Percentiles rank a stretch among this genome's conserved stretches.
Evolutionary conservation across 345 rosid genomes (phyloP).

Genomic region (Boechera retrofracta): DNA sequence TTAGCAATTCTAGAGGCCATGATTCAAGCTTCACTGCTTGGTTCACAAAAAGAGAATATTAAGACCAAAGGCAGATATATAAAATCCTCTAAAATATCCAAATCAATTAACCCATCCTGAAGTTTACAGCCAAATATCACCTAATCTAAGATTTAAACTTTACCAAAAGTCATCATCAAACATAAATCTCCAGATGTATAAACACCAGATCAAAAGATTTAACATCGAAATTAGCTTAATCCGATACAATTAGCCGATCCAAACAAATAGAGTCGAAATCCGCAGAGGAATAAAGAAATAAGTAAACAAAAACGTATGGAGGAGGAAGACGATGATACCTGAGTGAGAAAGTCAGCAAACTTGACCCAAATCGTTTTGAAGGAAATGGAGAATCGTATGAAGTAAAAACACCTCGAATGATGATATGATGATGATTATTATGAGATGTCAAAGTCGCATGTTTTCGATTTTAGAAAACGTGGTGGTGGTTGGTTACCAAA

Average conservation of each 20-base stretch:
- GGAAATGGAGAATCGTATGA: constrained; percentile 21
- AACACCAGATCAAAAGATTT: constrained; percentile 6
- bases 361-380: constrained; percentile 15
- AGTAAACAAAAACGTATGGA: neutral
- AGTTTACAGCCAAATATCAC: neutral
- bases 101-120: neutral
- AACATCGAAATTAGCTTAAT: neutral
- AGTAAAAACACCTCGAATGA: neutral
- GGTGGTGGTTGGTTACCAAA: constrained; percentile 33
- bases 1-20: constrained; percentile 76
- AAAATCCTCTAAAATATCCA: neutral
- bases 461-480: neutral
- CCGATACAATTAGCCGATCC: constrained; percentile 1
- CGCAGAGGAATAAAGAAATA: neutral
- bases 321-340: constrained; percentile 33
- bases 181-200: too few relatives aligned
- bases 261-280: neutral
- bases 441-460: constrained; percentile 5
- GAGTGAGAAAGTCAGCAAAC: constrained; percentile 4
- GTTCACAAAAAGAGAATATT: constrained; percentile 16
- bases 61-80: neutral
- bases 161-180: neutral
- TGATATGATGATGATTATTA: neutral
- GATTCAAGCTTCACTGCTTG: constrained; percentile 45
- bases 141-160: constrained; percentile 3